A percentile compares a stretch with the other conserved stretches of the same genome.
Evolutionary conservation across 73 alveolate species (phyloP).

Genomic region (Tetrahymena thermophila): DNA sequence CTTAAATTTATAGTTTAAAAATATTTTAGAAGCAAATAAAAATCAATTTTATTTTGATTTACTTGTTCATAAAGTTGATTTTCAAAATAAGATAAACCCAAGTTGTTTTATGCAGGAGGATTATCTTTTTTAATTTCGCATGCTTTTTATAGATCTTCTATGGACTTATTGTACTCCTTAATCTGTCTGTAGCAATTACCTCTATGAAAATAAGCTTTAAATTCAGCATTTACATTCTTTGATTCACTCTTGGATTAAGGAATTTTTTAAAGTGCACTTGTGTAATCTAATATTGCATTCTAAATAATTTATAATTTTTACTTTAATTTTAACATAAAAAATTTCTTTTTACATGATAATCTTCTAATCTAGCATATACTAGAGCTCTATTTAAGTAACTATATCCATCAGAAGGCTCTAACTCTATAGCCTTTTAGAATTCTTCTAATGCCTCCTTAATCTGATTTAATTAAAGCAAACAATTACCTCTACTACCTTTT

Average conservation of each 20-base stretch:
- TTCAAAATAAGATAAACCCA: constrained; percentile 76
- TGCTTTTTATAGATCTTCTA: constrained; percentile 71
- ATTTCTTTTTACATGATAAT: not conserved
- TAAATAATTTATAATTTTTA: constrained; percentile 4
- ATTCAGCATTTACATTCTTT: constrained; percentile 42
- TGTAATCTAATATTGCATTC: constrained; percentile 75
- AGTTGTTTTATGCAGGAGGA: constrained; percentile 76
- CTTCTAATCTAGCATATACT: constrained; percentile 63
- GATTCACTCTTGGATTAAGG: constrained; percentile 4
- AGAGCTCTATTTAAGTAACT: constrained; percentile 68
- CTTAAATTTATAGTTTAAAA: not conserved
- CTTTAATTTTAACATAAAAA: not conserved
- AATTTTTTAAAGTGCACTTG: constrained; percentile 36
- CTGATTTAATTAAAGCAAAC: constrained; percentile 53
- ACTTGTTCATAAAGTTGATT: constrained; percentile 53
- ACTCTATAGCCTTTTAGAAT: constrained; percentile 60
- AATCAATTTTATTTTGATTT: not conserved
- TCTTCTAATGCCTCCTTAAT: constrained; percentile 74
- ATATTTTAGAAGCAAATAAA: too few species aligned
- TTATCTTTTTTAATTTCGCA: constrained; percentile 66
- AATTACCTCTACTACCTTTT: constrained; percentile 50
- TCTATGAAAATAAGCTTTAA: constrained; percentile 60
- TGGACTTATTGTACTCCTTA: constrained; percentile 59
- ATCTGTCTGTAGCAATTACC: constrained; percentile 71
- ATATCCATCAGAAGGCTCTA: constrained; percentile 57